These are phyloP conservation scores for Senna tora DNA, from an alignment of 306 rosid species.

Conservation along the genomic window DNA sequence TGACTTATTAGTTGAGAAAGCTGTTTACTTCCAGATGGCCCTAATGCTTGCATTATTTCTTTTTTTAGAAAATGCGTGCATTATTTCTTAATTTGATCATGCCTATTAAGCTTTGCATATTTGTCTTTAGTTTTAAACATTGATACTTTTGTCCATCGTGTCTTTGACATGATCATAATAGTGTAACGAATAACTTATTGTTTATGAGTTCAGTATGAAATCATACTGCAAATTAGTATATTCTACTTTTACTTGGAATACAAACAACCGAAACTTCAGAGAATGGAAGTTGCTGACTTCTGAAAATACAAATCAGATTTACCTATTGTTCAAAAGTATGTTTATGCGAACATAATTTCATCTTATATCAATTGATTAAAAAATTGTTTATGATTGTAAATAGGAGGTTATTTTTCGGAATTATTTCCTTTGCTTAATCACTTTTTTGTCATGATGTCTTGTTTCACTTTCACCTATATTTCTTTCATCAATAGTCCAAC, in stretches of 20 bases:
- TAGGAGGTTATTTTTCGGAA: slow-evolving; percentile 1
- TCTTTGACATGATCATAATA: slow-evolving; percentile 4
- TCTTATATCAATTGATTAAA: slow-evolving; percentile 26
- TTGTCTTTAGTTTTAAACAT: not conserved
- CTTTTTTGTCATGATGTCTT: slow-evolving; percentile 14
- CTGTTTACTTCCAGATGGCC: not conserved
- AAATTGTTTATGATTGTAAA: slow-evolving; percentile 14
- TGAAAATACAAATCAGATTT: not conserved
- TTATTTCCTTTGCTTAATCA: not conserved
- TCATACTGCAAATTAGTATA: slow-evolving; percentile 6
- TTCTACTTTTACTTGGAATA: not conserved
- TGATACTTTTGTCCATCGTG: not conserved
- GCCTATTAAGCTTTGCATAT: not conserved
- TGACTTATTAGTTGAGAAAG: not conserved
- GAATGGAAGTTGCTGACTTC: not conserved
- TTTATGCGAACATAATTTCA: not conserved
- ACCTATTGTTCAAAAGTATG: slow-evolving; percentile 5
- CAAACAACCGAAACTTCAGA: slow-evolving; percentile 10
- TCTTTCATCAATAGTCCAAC: slow-evolving; percentile 60
- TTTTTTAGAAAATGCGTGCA: not conserved
- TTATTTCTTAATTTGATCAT: not conserved
- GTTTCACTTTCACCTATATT: slow-evolving; percentile 32
- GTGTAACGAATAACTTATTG: not conserved
- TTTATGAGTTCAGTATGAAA: slow-evolving; percentile 15
- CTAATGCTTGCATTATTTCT: not conserved